Conservation (phyloP, 75 land plant species). For the Cryptomeria japonica region DNA sequence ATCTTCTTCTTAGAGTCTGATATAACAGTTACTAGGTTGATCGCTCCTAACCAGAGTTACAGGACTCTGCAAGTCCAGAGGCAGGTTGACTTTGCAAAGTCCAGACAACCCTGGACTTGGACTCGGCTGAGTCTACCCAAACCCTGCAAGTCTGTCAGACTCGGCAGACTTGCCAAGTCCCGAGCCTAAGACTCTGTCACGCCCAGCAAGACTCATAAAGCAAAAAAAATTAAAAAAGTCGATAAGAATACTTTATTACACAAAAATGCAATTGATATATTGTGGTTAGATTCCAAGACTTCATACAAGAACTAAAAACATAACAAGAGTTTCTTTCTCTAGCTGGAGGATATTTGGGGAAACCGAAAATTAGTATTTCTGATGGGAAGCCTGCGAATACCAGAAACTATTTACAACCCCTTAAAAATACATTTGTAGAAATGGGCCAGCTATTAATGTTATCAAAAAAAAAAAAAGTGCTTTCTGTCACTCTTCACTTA, state of each 20-base stretch:
- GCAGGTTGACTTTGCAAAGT: too few relatives aligned
- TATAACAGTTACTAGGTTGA: too few relatives aligned
- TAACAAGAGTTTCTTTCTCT: neutral
- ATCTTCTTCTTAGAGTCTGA: too few relatives aligned
- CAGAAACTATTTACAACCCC: neutral
- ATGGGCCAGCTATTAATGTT: neutral
- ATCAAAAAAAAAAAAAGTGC: neutral
- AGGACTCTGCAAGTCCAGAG: too few relatives aligned
- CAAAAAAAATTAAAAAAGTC: too few relatives aligned
- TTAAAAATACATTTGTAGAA: neutral
- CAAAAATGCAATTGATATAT: neutral
- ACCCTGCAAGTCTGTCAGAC: too few relatives aligned
- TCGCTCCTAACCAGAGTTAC: too few relatives aligned
- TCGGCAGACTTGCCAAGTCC: too few relatives aligned
- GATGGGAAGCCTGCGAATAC: neutral
- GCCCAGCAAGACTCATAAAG: too few relatives aligned
- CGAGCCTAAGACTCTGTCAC: too few relatives aligned
- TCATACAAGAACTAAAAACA: neutral
- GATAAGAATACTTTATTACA: neutral
- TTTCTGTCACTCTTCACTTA: neutral
- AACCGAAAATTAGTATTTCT: neutral
- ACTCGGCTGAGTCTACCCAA: too few relatives aligned
- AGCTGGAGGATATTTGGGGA: neutral
- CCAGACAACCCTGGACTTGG: too few relatives aligned
- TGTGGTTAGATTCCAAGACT: neutral